Conservation (phyloP, 768 basidiomycete species). For the Tremella fuciformis region DNA sequence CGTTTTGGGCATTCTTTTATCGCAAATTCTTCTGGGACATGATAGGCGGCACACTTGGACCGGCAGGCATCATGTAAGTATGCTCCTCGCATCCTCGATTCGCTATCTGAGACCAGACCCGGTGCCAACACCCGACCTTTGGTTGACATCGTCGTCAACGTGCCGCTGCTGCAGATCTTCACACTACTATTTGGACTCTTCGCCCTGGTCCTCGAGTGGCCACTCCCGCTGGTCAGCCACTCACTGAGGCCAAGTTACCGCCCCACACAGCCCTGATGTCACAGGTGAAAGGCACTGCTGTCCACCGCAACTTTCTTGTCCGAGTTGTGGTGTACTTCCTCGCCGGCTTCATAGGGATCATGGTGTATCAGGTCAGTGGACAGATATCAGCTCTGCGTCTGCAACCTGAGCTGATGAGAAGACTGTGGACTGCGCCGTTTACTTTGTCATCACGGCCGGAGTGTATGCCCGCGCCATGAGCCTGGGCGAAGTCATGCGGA, state of each 20-base stretch:
- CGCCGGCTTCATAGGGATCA: conserved; percentile 62
- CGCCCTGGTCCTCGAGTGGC: conserved; percentile 69
- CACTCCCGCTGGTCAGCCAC: conserved; percentile 56
- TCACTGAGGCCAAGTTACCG: no score
- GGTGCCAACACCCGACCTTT: conserved; percentile 63
- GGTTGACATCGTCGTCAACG: conserved; percentile 69
- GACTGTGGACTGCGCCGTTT: conserved; percentile 81
- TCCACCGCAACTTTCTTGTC: conserved; percentile 67
- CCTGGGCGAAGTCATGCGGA: conserved; percentile 65
- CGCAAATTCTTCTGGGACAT: conserved; percentile 98
- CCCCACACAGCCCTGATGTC: conserved; percentile 11
- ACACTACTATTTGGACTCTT: conserved; percentile 63
- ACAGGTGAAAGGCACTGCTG: conserved; percentile 51
- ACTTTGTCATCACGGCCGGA: conserved; percentile 67
- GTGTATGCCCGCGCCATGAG: conserved; percentile 67
- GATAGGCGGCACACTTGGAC: conserved; percentile 66
- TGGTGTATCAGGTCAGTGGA: conserved; percentile 72
- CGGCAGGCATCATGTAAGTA: conserved; percentile 46
- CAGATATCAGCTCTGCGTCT: background rate
- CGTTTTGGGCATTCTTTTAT: conserved; percentile 74
- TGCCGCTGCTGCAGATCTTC: conserved; percentile 70
- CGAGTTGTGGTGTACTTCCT: conserved; percentile 64
- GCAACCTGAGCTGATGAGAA: conserved; percentile 41
- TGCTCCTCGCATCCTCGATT: background rate
- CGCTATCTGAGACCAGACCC: conserved; percentile 55